These are phyloP conservation scores for Xylariaceae sp. DNA, from an alignment of 2,329 filamentous ascomycete genomes.

Conservation along the genomic window DNA sequence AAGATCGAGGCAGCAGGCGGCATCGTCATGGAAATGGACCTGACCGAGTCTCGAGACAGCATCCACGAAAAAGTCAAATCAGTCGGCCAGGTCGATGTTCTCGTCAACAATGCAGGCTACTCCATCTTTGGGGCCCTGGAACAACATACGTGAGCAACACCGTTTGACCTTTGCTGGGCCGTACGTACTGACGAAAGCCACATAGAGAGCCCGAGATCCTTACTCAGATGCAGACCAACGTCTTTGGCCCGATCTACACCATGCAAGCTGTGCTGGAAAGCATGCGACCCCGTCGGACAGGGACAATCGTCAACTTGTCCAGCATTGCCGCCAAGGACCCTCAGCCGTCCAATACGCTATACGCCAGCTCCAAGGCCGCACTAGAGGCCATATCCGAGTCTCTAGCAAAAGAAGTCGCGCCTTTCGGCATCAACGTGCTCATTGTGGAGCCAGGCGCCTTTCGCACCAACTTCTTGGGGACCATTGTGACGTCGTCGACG, in stretches of 20 bases:
- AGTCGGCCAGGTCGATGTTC: constrained; percentile 24
- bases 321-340: constrained; percentile 23
- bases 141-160: constrained; percentile 17
- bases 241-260: constrained; percentile 24
- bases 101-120: constrained; percentile 27
- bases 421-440: constrained; percentile 32
- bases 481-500: constrained; percentile 8
- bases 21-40: constrained; percentile 25
- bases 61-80: constrained; percentile 22
- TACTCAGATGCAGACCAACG: constrained; percentile 24
- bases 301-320: constrained; percentile 26
- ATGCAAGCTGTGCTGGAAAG: constrained; percentile 24
- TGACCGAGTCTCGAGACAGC: constrained; percentile 24
- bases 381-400: constrained; percentile 36
- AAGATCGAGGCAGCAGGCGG: constrained; percentile 25
- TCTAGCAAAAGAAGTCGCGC: constrained; percentile 30
- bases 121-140: constrained; percentile 19
- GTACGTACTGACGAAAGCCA: not conserved
- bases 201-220: constrained; percentile 21
- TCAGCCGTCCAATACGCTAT: constrained; percentile 11
- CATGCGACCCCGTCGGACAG: constrained; percentile 21
- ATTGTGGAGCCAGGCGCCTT: constrained; percentile 39
- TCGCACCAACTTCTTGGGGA: constrained; percentile 35
- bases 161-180: not conserved
- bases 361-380: constrained; percentile 33